Evolutionary conservation across 202 grass and related monocot species (phyloP).

Genomic region (Bolboschoenoplectus hybrid): DNA sequence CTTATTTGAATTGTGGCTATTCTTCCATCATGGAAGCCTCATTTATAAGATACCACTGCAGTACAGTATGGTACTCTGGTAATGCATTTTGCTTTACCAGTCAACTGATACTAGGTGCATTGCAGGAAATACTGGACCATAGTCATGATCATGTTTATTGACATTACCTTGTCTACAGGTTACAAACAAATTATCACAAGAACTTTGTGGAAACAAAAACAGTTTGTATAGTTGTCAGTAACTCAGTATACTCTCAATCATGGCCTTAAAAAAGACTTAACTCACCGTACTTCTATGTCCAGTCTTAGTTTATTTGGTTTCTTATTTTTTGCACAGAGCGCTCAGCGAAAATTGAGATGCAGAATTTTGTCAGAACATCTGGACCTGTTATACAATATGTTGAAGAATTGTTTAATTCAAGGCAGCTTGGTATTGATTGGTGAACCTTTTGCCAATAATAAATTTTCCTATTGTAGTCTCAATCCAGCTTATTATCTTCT

Average conservation of each 20-base stretch:
- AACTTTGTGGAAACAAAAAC: not conserved
- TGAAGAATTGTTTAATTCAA: conserved; percentile 68
- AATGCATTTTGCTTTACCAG: not conserved
- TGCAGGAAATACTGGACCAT: not conserved
- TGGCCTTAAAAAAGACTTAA: not conserved
- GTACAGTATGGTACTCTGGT: not conserved
- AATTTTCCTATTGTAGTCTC: not conserved
- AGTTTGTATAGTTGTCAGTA: not conserved
- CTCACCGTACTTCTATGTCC: not conserved
- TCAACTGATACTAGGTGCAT: not conserved
- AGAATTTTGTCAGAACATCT: conserved; percentile 66
- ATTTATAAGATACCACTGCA: not conserved
- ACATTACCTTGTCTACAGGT: not conserved
- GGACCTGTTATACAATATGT: conserved; percentile 63
- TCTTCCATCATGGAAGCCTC: not conserved
- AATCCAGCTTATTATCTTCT: not conserved
- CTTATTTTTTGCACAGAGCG: conserved; percentile 53
- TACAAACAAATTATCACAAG: not conserved
- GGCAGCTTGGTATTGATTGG: conserved; percentile 69
- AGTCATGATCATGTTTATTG: not conserved
- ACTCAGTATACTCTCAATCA: conserved; percentile 42
- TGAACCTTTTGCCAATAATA: conserved; percentile 38
- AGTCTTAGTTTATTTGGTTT: not conserved
- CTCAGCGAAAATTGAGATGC: conserved; percentile 74
- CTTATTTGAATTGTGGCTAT: not conserved